A percentile compares a stretch with the other conserved stretches of the same genome.
phyloP scores from a whole-genome alignment of 1,284 basidiomycete species.

The Puccinia horiana region DNA sequence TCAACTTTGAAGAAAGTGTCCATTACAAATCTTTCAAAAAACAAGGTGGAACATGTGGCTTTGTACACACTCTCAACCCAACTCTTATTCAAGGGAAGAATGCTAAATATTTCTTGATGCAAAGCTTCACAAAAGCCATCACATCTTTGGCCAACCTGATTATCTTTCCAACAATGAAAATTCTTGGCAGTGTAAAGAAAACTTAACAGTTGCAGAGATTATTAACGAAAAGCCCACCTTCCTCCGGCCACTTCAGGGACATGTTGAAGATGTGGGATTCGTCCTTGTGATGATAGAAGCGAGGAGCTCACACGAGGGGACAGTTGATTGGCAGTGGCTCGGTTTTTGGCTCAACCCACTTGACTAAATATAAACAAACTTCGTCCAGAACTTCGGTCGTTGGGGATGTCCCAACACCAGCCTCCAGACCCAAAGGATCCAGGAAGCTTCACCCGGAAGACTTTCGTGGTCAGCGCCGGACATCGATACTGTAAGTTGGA shows the following conservation, averaged over 20 bases:
- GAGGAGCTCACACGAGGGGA: too few species aligned
- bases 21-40: neutral
- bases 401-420: neutral
- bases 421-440: neutral
- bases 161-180: neutral
- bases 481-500: neutral
- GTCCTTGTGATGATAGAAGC: too few species aligned
- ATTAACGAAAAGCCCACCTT: too few species aligned
- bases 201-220: too few species aligned
- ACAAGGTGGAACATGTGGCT: too few species aligned
- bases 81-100: neutral
- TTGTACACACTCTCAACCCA: neutral
- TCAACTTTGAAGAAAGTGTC: neutral
- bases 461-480: neutral
- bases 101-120: neutral
- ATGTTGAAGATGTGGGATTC: too few species aligned
- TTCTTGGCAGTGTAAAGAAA: too few species aligned
- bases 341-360: too few species aligned
- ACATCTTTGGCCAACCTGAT: neutral
- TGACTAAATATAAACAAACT: too few species aligned
- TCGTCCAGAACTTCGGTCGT: too few species aligned
- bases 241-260: too few species aligned
- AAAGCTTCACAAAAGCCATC: neutral
- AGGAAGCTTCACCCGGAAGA: slow-evolving; percentile 13
- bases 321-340: too few species aligned